Conservation (phyloP, 1,139 yeast genomes). For the Yamadazyma pseudoaaseri region DNA sequence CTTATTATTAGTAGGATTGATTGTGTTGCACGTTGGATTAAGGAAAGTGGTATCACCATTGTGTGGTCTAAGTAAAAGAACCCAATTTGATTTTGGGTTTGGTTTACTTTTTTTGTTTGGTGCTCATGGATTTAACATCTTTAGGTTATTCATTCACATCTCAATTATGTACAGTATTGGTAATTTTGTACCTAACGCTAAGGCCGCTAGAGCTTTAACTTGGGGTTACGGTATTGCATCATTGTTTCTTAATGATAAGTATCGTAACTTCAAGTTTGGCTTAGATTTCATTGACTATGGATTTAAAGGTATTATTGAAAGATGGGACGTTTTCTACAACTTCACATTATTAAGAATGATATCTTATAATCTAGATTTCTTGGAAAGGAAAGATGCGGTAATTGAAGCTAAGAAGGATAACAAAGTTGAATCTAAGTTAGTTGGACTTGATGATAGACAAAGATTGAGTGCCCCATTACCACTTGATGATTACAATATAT, state of each 20-base stretch:
- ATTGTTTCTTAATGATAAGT: constrained; percentile 73
- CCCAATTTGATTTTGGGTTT: constrained; percentile 67
- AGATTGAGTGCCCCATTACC: constrained; percentile 69
- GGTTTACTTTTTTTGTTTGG: constrained; percentile 69
- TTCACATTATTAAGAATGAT: constrained; percentile 82
- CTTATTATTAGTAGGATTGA: constrained; percentile 54
- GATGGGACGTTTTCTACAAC: constrained; percentile 97
- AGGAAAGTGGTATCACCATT: constrained; percentile 35
- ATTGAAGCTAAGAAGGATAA: constrained; percentile 13
- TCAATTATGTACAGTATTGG: constrained; percentile 55
- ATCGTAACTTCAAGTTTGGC: constrained; percentile 54
- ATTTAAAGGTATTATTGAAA: constrained; percentile 69
- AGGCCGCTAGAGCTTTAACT: constrained; percentile 35
- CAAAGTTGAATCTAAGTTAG: constrained; percentile 11
- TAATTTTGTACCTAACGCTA: constrained; percentile 30
- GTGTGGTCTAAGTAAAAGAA: constrained; percentile 30
- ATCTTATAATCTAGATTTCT: constrained; percentile 77
- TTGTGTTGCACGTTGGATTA: constrained; percentile 50
- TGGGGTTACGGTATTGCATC: constrained; percentile 82
- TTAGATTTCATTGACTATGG: constrained; percentile 53
- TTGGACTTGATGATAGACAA: constrained; percentile 55
- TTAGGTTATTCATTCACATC: constrained; percentile 62
- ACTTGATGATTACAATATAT: constrained; percentile 53
- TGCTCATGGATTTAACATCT: constrained; percentile 75
- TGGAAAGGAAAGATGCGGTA: constrained; percentile 37